phyloP scores from a whole-genome alignment of 179 eudicot genomes.

The Dionaea muscipula region DNA sequence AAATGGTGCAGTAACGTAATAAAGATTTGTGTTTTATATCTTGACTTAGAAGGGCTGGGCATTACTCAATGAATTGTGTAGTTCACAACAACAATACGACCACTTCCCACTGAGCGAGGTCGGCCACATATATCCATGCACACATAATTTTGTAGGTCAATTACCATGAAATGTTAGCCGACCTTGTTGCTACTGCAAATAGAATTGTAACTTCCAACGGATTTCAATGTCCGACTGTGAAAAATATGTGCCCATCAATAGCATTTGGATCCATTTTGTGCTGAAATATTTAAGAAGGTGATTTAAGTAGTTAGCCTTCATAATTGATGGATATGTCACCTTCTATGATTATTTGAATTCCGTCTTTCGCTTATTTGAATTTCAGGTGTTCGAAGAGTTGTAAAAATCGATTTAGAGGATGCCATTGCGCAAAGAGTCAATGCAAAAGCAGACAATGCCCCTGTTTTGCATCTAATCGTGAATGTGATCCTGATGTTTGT shows the following conservation, averaged over 20 bases:
- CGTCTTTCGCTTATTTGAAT: too few relatives aligned
- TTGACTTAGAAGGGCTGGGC: not conserved
- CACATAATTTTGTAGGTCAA: not conserved
- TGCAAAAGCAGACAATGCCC: slow-evolving; percentile 98
- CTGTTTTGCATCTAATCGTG: slow-evolving; percentile 93
- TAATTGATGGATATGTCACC: too few relatives aligned
- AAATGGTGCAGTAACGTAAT: not conserved
- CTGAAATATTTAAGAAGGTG: too few relatives aligned
- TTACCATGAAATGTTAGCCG: not conserved
- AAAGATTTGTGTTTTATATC: slow-evolving; percentile 2
- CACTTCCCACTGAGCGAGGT: too few relatives aligned
- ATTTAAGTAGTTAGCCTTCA: too few relatives aligned
- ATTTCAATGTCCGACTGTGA: not conserved
- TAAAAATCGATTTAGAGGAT: slow-evolving; percentile 87
- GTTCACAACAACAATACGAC: too few relatives aligned
- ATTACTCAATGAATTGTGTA: too few relatives aligned
- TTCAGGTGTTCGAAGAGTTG: slow-evolving; percentile 87
- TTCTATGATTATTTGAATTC: too few relatives aligned
- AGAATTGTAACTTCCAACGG: not conserved
- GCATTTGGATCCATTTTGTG: too few relatives aligned
- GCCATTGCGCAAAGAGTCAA: slow-evolving; percentile 99
- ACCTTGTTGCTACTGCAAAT: not conserved
- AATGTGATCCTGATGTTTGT: slow-evolving; percentile 99
- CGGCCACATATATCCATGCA: too few relatives aligned
- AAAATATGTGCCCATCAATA: too few relatives aligned